These are phyloP conservation scores for Geranium brycei DNA, from an alignment of 345 rosid genomes.

Conservation along the genomic window DNA sequence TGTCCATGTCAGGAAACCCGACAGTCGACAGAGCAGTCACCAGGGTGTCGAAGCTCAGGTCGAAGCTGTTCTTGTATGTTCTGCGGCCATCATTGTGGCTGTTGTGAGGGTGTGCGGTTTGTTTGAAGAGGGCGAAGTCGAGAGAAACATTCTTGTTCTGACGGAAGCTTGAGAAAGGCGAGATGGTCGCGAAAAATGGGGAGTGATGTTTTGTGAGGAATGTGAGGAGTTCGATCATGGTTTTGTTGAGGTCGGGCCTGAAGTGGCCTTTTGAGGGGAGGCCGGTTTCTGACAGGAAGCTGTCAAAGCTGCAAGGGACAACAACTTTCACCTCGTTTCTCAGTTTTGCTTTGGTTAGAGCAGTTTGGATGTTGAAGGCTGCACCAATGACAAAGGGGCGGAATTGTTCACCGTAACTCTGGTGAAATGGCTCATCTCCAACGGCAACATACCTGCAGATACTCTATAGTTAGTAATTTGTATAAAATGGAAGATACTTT, in stretches of 20 bases:
- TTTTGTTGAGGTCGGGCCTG: slow-evolving; percentile 65
- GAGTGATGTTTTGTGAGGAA: slow-evolving; percentile 55
- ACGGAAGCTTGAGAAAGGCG: slow-evolving; percentile 43
- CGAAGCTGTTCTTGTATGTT: slow-evolving; percentile 71
- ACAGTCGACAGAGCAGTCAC: slow-evolving; percentile 43
- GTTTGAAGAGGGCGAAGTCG: slow-evolving; percentile 58
- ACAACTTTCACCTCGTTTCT: slow-evolving; percentile 64
- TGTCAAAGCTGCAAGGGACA: slow-evolving; percentile 70
- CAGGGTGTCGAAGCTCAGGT: slow-evolving; percentile 53
- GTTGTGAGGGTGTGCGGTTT: slow-evolving; percentile 32
- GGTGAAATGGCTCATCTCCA: slow-evolving; percentile 79
- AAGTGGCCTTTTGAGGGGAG: slow-evolving; percentile 72
- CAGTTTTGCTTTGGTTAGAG: slow-evolving; percentile 52
- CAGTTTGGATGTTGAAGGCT: slow-evolving; percentile 61
- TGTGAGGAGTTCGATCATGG: slow-evolving; percentile 67
- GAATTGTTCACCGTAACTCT: slow-evolving; percentile 50
- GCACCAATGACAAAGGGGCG: slow-evolving; percentile 68
- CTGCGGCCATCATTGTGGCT: slow-evolving; percentile 45
- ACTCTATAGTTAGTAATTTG: slow-evolving; percentile 1
- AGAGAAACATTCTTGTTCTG: slow-evolving; percentile 67
- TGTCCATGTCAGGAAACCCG: slow-evolving; percentile 54
- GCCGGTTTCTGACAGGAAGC: slow-evolving; percentile 45
- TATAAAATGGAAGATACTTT: not conserved
- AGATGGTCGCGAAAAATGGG: slow-evolving; percentile 62
- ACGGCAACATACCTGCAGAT: slow-evolving; percentile 58